Evolutionary conservation across 192 early-diverging fungal species (phyloP).

Genomic region (Rhizophagus prolifer): DNA sequence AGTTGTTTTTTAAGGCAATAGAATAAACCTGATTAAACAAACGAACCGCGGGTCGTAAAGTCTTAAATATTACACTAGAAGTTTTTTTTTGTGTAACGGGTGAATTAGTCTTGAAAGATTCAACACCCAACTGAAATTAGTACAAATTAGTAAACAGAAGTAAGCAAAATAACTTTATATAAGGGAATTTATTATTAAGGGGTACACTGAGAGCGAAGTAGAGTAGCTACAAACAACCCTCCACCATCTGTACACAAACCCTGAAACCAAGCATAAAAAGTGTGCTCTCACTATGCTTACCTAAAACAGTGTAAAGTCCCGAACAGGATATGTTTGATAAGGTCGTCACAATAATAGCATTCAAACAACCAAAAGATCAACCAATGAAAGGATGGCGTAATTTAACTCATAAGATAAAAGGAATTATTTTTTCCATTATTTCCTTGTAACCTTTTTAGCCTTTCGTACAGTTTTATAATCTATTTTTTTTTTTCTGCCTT

Average conservation of each 20-base stretch:
- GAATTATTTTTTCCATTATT: neutral
- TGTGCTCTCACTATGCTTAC: slow-evolving; percentile 4
- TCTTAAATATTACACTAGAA: slow-evolving; percentile 21
- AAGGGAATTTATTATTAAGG: slow-evolving; percentile 10
- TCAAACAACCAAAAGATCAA: slow-evolving; percentile 21
- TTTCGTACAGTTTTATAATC: neutral
- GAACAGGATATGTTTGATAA: slow-evolving; percentile 18
- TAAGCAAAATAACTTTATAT: neutral
- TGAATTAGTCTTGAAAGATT: slow-evolving; percentile 3
- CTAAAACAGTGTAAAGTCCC: slow-evolving; percentile 5
- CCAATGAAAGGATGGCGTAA: neutral
- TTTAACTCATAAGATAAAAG: slow-evolving; percentile 2
- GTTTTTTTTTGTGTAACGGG: slow-evolving; percentile 24
- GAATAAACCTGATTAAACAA: slow-evolving; percentile 10
- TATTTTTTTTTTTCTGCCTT: neutral
- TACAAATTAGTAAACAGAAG: slow-evolving; percentile 17
- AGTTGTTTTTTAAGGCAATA: neutral
- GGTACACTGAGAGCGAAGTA: slow-evolving; percentile 21
- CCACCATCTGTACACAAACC: slow-evolving; percentile 12
- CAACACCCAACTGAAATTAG: slow-evolving; percentile 18
- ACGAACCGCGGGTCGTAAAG: slow-evolving; percentile 12
- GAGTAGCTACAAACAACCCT: slow-evolving; percentile 20
- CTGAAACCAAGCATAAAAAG: slow-evolving; percentile 18
- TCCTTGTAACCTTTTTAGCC: neutral
- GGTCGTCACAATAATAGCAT: slow-evolving; percentile 20